Evolutionary conservation across 208 protist species (phyloP).

Genomic region (Leishmania arabica): DNA sequence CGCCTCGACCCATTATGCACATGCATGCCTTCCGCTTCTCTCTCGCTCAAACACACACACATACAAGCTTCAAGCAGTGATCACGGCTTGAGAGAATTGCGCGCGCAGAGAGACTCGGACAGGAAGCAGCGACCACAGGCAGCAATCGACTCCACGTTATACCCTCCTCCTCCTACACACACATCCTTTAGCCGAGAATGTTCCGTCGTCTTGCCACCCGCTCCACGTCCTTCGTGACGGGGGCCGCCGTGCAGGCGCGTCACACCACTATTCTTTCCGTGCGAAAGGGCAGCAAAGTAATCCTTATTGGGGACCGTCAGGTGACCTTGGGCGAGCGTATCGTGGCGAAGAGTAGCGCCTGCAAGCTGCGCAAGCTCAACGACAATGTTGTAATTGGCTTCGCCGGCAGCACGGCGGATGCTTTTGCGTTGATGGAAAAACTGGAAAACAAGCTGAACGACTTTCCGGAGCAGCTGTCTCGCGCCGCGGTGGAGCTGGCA

Average conservation of each 20-base stretch:
- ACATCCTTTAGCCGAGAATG: constrained; percentile 25
- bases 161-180: neutral
- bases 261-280: constrained; percentile 95
- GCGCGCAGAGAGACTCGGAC: neutral
- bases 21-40: neutral
- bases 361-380: constrained; percentile 81
- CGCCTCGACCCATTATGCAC: neutral
- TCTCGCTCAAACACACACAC: neutral
- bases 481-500: constrained; percentile 94
- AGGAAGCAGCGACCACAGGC: neutral
- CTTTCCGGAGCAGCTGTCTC: constrained; percentile 93
- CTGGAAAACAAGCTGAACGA: constrained; percentile 94
- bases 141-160: neutral
- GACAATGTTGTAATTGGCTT: constrained; percentile 93
- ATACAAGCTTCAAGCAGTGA: neutral
- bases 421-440: constrained; percentile 96
- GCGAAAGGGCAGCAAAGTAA: constrained; percentile 90
- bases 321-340: constrained; percentile 94
- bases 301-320: constrained; percentile 94
- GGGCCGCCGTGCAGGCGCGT: constrained; percentile 47
- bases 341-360: constrained; percentile 86
- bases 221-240: constrained; percentile 46
- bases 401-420: constrained; percentile 94
- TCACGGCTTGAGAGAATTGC: neutral
- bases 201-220: constrained; percentile 43